Conservation (phyloP, 805 yeast species). For the Starmerella gropengiesseri region DNA sequence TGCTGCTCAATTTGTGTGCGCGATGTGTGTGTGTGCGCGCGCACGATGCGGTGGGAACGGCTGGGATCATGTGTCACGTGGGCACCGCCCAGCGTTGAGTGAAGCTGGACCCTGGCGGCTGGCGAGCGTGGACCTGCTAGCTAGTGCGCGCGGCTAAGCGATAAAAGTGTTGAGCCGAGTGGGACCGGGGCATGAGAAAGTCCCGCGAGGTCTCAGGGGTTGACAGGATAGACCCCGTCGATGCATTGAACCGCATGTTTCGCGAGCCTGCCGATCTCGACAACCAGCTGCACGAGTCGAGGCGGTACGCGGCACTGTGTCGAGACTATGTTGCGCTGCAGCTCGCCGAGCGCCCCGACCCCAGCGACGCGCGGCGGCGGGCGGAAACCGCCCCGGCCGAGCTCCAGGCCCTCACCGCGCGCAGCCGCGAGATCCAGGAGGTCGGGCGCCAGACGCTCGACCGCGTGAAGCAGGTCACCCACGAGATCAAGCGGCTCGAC, state of each 20-base stretch:
- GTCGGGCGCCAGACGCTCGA: conserved; percentile 19
- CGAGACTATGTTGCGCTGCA: conserved; percentile 40
- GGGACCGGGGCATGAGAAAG: neutral
- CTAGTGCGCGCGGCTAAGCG: too few species aligned
- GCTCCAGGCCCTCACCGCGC: conserved; percentile 24
- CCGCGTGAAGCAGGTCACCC: conserved; percentile 42
- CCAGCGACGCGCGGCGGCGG: conserved; percentile 27
- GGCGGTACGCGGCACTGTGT: conserved; percentile 41
- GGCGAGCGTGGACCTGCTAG: too few species aligned
- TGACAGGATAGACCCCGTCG: conserved; percentile 35
- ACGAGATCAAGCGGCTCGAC: conserved; percentile 67
- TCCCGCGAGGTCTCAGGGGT: neutral
- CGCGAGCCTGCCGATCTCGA: conserved; percentile 40
- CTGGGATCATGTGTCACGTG: too few species aligned
- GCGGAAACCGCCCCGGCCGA: conserved; percentile 29
- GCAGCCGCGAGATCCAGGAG: conserved; percentile 16
- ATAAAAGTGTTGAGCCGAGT: too few species aligned
- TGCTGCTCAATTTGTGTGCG: too few species aligned
- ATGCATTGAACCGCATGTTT: conserved; percentile 43
- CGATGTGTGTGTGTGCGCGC: too few species aligned
- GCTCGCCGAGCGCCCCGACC: conserved; percentile 33
- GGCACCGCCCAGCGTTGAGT: too few species aligned
- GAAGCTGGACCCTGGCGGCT: too few species aligned
- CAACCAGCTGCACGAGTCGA: conserved; percentile 39
- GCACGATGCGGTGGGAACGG: too few species aligned